Base-by-base conservation (phyloP, 2,329 filamentous ascomycete genomes). In the Parastagonospora nodorum region DNA sequence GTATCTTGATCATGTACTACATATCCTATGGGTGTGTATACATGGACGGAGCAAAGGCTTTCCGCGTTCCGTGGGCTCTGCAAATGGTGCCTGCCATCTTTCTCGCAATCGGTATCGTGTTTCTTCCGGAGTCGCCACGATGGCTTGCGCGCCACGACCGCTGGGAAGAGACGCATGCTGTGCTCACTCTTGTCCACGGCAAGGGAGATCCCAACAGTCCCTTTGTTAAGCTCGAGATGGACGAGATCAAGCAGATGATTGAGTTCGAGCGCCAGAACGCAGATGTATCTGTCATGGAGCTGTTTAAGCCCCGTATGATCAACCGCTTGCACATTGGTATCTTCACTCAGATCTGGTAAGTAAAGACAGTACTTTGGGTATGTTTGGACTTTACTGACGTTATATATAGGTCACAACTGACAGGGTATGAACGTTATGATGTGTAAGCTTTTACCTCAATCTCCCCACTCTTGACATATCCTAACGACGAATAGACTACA, bases 341-440 rank as follows among this genome's bases (percentile, higher is more conserved):
- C 36, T 90, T 88, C 68, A 87, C 81, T 1, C 88, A 91, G 73
- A 86, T 91, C 62, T 89, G 88, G 88, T 24, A 24, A 24, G 19
- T n/a, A n/a, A n/a, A n/a, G n/a, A n/a, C n/a, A n/a, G n/a, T n/a
- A n/a, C n/a, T n/a, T n/a, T n/a, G n/a, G n/a, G n/a, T n/a, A n/a
- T n/a, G n/a, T n/a, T n/a, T n/a, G 19, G 19, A 24, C 19, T 24
- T 3, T 5, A 24, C 19, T 24, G 19, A 24, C 19, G 3, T 24
- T 3, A 5, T 3, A 24, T 24, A 24, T 24, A 24, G 19, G 19
- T 85, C 82, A 9, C 88, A 92, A 67, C 74, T 91, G 41, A 89
- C 87, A n/a, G 1, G 88, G 88, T 14, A 90, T 89, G 87, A 90
- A 90, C 63, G 86, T 84, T 32, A 87, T 85, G 88, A 86, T 84